Base-by-base conservation (phyloP, 192 early-diverging fungal species). In the Entomortierella parvispora region DNA sequence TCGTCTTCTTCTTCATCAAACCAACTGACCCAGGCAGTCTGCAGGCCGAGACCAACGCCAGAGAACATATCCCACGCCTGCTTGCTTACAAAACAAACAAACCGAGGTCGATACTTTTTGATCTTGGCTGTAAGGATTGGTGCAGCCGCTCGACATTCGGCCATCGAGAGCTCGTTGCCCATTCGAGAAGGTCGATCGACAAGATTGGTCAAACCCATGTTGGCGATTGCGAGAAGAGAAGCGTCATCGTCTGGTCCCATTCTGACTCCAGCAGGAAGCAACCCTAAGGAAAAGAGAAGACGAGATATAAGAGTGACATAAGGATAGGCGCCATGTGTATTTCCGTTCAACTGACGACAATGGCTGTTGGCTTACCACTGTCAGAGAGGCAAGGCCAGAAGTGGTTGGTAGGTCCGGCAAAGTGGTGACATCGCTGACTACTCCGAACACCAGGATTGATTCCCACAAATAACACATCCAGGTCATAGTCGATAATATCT, bases 341-440 rank as follows among this genome's bases (percentile, higher is more conserved):
- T 10, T 20, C 31, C 23, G 26, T 25, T 32, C 40, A 56, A 31
- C 33, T 5, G 18, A 63, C 6, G 37, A 62, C n/a, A 8, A 18
- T 28, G 15, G 8, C 0, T 18, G 15, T n/a, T 49, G 11, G 45
- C 28, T 46, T 81, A 69, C 83, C 88, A 44, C 88, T 86, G 51
- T 89, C 83, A 23, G 71, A 87, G 40, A 93, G 67, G 26, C 92
- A 91, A 8, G 84, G 83, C 89, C 91, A 93, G 80, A 93, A 92
- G 57, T 86, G 90, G 65, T 93, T 93, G 10, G 82, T 85, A 5
- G 89, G 89, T 53, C 87, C 86, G 17, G 90, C 85, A 82, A 90
- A 93, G 62, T 93, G 92, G 50, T 88, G 87, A 11, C 86, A 84
- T 48, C 71, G 76, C 20, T 76, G 60, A 20, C 88, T 84, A 58